phyloP scores from a whole-genome alignment of 2,329 filamentous ascomycete species.

The Trichothecium roseum region DNA sequence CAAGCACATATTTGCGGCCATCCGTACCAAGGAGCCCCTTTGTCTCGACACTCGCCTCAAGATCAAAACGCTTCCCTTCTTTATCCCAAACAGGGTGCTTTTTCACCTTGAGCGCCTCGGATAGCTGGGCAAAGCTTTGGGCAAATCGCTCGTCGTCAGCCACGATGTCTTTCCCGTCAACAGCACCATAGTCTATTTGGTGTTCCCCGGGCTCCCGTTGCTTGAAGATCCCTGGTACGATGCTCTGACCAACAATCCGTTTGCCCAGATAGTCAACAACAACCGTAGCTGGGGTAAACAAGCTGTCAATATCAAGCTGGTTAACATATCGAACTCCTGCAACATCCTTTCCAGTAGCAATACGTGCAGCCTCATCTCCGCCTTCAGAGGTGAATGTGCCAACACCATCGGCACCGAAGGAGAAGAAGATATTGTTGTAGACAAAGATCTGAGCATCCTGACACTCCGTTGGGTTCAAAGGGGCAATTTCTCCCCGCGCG shows the following conservation, averaged over 20 bases:
- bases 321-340: constrained; percentile 91
- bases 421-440: constrained; percentile 99
- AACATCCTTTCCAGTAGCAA: constrained; percentile 95
- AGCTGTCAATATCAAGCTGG: constrained; percentile 86
- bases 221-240: constrained; percentile 98
- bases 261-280: constrained; percentile 96
- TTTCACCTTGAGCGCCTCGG: constrained; percentile 83
- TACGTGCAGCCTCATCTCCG: constrained; percentile 88
- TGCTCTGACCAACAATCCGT: constrained; percentile 93
- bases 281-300: constrained; percentile 92
- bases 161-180: constrained; percentile 92
- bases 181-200: constrained; percentile 96
- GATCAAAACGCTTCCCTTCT: constrained; percentile 76
- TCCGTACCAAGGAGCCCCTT: constrained; percentile 97
- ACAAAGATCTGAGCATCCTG: constrained; percentile 96
- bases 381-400: constrained; percentile 95
- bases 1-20: constrained; percentile 92
- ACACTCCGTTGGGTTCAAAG: constrained; percentile 87
- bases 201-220: constrained; percentile 95
- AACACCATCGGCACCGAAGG: constrained; percentile 93
- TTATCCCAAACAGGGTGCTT: constrained; percentile 98
- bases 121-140: constrained; percentile 78
- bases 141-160: constrained; percentile 83
- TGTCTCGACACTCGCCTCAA: constrained; percentile 94
- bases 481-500: constrained; percentile 82